A percentile compares a stretch with the other conserved stretches of the same genome.
These are phyloP conservation scores for Volutella citrinella DNA, from an alignment of 2,329 filamentous ascomycete species.

Conservation along the genomic window DNA sequence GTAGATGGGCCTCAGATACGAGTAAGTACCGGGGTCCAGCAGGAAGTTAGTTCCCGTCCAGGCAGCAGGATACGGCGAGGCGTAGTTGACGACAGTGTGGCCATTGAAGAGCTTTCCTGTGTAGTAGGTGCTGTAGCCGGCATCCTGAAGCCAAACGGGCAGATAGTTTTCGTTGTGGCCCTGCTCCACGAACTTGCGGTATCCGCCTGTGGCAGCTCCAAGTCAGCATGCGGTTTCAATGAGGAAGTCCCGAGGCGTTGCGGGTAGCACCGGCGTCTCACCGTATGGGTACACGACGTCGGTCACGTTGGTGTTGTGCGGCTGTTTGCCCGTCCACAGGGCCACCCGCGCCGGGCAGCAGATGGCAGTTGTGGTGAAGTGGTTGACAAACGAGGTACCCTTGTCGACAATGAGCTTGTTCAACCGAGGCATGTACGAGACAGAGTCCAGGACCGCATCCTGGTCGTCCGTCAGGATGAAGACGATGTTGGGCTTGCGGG, in stretches of 20 bases:
- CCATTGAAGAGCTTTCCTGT: conserved; percentile 71
- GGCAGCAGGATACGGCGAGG: conserved; percentile 53
- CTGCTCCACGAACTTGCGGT: conserved; percentile 62
- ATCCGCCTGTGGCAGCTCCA: conserved; percentile 35
- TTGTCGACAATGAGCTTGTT: conserved; percentile 53
- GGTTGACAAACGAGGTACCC: conserved; percentile 58
- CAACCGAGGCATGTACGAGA: conserved; percentile 58
- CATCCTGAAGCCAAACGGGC: conserved; percentile 67
- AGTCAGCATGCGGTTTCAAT: too few species aligned
- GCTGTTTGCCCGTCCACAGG: conserved; percentile 62
- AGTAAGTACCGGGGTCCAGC: conserved; percentile 35
- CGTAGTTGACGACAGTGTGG: conserved; percentile 59
- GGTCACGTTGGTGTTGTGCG: conserved; percentile 71
- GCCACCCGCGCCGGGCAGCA: conserved; percentile 68
- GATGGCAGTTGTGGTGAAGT: conserved; percentile 64
- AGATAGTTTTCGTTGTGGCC: conserved; percentile 67
- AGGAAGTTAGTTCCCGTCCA: conserved; percentile 48
- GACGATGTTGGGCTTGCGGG: conserved; percentile 46
- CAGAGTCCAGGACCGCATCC: conserved; percentile 58
- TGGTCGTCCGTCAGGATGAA: conserved; percentile 70
- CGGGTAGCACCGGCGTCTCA: too few species aligned
- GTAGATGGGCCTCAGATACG: conserved; percentile 49
- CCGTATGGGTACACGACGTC: conserved; percentile 50
- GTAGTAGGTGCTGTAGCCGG: conserved; percentile 70
- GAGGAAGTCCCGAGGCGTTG: conserved; percentile 8